A percentile compares a stretch with the other conserved stretches of the same genome.
phyloP scores from a whole-genome alignment of 768 basidiomycete genomes.

The Scleroderma citrinum region DNA sequence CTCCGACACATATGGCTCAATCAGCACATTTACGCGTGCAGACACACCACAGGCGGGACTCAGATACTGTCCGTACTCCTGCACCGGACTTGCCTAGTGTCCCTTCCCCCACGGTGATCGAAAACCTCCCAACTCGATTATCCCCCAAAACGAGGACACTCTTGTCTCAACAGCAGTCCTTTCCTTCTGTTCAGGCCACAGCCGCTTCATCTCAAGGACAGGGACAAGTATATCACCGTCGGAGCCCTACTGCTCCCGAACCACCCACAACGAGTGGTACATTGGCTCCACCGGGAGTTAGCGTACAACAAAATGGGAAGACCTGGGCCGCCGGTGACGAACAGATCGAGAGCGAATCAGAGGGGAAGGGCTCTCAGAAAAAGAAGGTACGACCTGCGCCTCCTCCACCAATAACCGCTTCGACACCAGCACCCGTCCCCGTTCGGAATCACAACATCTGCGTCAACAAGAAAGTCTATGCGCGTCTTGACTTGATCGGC shows the following conservation, averaged over 20 bases:
- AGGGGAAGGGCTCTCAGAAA: slow-evolving; percentile 20
- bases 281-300: slow-evolving; percentile 11
- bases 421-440: slow-evolving; percentile 15
- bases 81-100: slow-evolving; percentile 31
- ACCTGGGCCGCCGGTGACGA: slow-evolving; percentile 46
- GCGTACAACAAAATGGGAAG: slow-evolving; percentile 27
- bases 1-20: slow-evolving; percentile 37
- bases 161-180: slow-evolving; percentile 21
- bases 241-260: slow-evolving; percentile 70
- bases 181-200: slow-evolving; percentile 20
- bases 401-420: slow-evolving; percentile 23
- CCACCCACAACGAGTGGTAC: slow-evolving; percentile 38
- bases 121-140: slow-evolving; percentile 27
- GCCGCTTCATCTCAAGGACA: slow-evolving; percentile 17
- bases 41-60: slow-evolving; percentile 63
- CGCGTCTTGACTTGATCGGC: slow-evolving; percentile 83
- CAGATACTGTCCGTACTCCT: slow-evolving; percentile 62
- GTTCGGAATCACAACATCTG: slow-evolving; percentile 36
- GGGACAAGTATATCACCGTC: slow-evolving; percentile 43
- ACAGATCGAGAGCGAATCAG: slow-evolving; percentile 31
- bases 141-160: slow-evolving; percentile 25
- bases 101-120: slow-evolving; percentile 55
- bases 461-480: slow-evolving; percentile 73
- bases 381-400: slow-evolving; percentile 30
- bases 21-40: slow-evolving; percentile 26